Evolutionary conservation across 176 grass and related monocot species (phyloP), one percentile per base, ranked within the genome.

Genomic region (Zoysia japonica): DNA sequence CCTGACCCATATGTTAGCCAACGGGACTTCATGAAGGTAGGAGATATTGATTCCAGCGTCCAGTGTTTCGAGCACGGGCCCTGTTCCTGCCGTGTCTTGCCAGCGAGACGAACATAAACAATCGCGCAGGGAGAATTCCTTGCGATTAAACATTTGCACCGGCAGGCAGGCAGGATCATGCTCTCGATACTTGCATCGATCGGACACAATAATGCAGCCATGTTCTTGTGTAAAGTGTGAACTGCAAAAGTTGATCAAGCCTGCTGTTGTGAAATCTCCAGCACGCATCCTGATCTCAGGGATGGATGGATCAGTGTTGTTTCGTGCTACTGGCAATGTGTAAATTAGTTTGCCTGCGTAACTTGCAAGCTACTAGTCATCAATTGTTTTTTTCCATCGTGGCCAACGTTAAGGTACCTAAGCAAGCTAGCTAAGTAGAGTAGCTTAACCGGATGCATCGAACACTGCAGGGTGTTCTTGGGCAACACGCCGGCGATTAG

Each of bases 131-230:
- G 50, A 67, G 67, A 52, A 53, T 36, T 11, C 3, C 15, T 7
- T 47, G 2, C 45, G 8, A 6, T 7, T 47, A 56, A 5, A 52
- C 50, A 63, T 3, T 7, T 61, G 40, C 43, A 49, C 35, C 56
- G 62, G 64, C 11, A n/a, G 54, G 65, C 50, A 45, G 67, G 85
- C 12, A 19, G 28, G 65, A 78, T 83, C 49, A 45, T 83, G 67
- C 3, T 28, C 74, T 82, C 5, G 49, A n/a, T 49, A 19, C 50
- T 66, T 59, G 67, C 80, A 49, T 67, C 68, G n/a, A 67, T 67
- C 50, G 3, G 72, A 56, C 67, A 38, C 68, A 83, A 87, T 83
- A 41, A 83, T 78, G 74, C 68, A 38, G 1, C 43, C 80, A 73
- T 77, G 74, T 73, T 73, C 79, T 64, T 14, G 65, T 63, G 71